Evolutionary conservation across 192 early-diverging fungal species (phyloP), one percentile per base, ranked within the genome.

Genomic region (Linnemannia zychae): DNA sequence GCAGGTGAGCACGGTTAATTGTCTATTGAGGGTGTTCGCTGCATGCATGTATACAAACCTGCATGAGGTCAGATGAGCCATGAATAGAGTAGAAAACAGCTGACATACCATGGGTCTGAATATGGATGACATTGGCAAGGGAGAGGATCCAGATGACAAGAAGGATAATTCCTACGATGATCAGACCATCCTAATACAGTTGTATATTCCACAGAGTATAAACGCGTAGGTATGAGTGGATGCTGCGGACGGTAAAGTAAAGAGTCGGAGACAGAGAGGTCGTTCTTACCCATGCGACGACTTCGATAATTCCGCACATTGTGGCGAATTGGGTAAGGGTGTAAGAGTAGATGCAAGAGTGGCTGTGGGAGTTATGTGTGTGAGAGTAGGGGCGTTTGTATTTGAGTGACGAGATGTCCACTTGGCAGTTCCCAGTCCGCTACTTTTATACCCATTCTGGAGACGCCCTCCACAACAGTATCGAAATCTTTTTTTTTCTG

Each of bases 131-230:
- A 52, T 74, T 37, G 72, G 50, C 22, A 5, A 53, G 50, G 13
- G 36, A 48, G 11, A 57, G 50, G 36, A 74, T 53, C 72, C 72
- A 74, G 33, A 74, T 18, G n/a, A 74, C 49, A n/a, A 74, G 9
- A 24, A 38, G 18, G 50, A 57, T 48, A 5, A 57, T 4, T 0
- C 50, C 49, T 1, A 53, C 50, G 4, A 73, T 33, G 18, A 73
- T n/a, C 16, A 73, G 34, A 34, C 48, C 71, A 28, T 73, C 71
- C 28, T 73, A 73, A 17, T 13, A 3, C 1, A 31, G 24, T 28
- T 12, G 11, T 6, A 28, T 13, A 11, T 60, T 60, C 18, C 20
- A 53, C 3, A 31, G 28, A 13, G 28, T 9, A 44, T 2, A 28
- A 22, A 28, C 28, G 12, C 5, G 24, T 60, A 28, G 24, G 57